A percentile compares a stretch with the other conserved stretches of the same genome.
phyloP scores from a whole-genome alignment of 805 yeast species.

The Candida ascalaphidarum region DNA sequence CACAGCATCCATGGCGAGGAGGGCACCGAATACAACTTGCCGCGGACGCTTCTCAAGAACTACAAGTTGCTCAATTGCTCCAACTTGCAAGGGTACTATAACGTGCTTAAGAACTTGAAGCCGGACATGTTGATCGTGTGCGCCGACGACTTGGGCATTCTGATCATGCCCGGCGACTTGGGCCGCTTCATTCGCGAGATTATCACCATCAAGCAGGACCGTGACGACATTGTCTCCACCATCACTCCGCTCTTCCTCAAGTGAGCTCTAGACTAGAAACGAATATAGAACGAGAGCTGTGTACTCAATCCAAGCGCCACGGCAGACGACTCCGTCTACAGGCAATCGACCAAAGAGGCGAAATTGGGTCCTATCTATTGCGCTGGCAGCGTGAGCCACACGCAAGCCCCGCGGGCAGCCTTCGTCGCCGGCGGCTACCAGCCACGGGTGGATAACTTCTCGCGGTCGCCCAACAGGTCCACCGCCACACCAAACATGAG shows the following conservation, averaged over 20 bases:
- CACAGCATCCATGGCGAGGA: constrained; percentile 7
- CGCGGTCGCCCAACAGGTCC: constrained; percentile 37
- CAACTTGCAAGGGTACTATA: constrained; percentile 32
- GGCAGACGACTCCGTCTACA: no score
- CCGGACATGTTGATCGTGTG: constrained; percentile 35
- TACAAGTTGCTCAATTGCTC: constrained; percentile 31
- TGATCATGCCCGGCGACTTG: constrained; percentile 24
- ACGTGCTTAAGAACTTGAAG: constrained; percentile 27
- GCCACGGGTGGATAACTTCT: constrained; percentile 43
- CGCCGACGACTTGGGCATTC: constrained; percentile 32
- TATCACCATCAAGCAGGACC: constrained; percentile 17
- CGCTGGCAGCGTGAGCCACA: no score
- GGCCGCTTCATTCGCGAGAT: constrained; percentile 29
- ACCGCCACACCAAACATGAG: constrained; percentile 69
- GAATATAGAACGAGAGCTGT: no score
- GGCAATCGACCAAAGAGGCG: no score
- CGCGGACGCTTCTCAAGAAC: constrained; percentile 18
- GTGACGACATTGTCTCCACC: constrained; percentile 12
- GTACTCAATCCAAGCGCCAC: no score
- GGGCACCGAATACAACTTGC: constrained; percentile 6
- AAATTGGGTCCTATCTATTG: no score
- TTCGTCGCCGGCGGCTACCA: no score
- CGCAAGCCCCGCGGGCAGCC: no score
- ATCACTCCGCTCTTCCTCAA: constrained; percentile 12
- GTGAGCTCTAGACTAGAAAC: no score